phyloP scores from a whole-genome alignment of 2,329 filamentous ascomycete genomes.

The Ceratocystis harringtonii region DNA sequence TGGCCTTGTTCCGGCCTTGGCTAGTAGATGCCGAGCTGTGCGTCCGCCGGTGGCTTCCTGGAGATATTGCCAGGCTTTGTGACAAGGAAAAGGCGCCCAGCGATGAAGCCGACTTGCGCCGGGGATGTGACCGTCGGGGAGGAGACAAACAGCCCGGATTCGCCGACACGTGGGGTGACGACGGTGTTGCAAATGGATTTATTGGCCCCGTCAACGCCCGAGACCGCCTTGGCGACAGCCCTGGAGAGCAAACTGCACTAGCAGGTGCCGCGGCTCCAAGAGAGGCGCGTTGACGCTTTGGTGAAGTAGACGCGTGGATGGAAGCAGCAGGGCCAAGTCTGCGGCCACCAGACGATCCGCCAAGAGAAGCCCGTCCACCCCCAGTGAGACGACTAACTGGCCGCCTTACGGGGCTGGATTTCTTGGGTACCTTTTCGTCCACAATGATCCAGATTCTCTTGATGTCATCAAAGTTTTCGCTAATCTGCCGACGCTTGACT shows the following conservation, averaged over 20 bases:
- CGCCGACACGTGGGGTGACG: background rate
- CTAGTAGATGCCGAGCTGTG: background rate
- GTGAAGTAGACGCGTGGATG: conserved; percentile 16
- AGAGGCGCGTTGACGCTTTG: background rate
- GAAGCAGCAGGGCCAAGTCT: conserved; percentile 18
- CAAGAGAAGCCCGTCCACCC: background rate
- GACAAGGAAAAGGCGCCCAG: background rate
- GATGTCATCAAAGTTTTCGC: conserved; percentile 37
- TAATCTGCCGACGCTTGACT: conserved; percentile 40
- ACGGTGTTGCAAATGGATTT: background rate
- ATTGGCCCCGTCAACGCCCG: background rate
- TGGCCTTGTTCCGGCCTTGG: conserved; percentile 2
- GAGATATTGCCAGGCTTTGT: conserved; percentile 4
- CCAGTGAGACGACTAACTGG: background rate
- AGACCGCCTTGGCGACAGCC: background rate
- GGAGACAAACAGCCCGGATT: conserved; percentile 19
- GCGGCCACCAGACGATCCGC: background rate
- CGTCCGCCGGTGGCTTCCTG: background rate
- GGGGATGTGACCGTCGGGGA: conserved; percentile 27
- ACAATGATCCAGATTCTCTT: conserved; percentile 60
- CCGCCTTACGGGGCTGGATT: background rate
- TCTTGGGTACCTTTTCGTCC: conserved; percentile 23
- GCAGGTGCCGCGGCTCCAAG: background rate
- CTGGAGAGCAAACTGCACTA: background rate
- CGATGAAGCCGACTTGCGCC: background rate